Base-by-base conservation (phyloP, 805 yeast genomes). In the Candida sanyiensis region DNA sequence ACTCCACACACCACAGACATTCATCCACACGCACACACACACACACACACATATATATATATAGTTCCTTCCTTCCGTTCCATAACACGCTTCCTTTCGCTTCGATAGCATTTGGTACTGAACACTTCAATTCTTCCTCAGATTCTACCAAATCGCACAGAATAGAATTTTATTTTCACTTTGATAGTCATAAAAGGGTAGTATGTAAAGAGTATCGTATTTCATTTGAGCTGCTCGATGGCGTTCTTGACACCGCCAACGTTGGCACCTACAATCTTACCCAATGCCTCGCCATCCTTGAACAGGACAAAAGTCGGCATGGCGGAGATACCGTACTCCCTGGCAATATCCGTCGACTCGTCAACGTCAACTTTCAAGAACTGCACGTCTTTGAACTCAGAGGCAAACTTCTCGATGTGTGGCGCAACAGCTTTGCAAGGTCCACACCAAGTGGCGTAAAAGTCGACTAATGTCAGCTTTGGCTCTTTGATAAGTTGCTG, bases 351-450 rank as follows among this genome's bases (percentile, higher is more conserved):
- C 13, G 61, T 64, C 21, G 72, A 70, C 28, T 69, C 65, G 56
- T 83, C 93, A 33, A 83, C 87, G 49, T 83, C 88, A 24, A 82
- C 77, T 52, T 83, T 78, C 48, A 72, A 75, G 50, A 83, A 83
- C 38, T 69, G 69, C 1, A 77, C 84, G 41, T 68, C 69, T 7
- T 60, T 56, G 40, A 69, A 64, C 28, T 66, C 60, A 7, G 52
- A 43, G 20, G 63, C 51, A 36, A 63, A 58, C 39, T 66, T 63
- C 16, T 70, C 69, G 32, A 78, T 56, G 16, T 73, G 57, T 12
- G 87, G 87, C 3, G 80, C 68, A 50, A 80, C 70, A n/a, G 81
- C 81, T 50, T 75, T 77, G 51, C 87, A 80, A n/a, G 87, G 87
- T 7, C 81, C 85, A 59, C 87, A 80, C 87, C 87, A 80, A 9